Evolutionary conservation across 1,284 basidiomycete genomes (phyloP), one percentile per base, ranked within the genome.

Genomic region (Moniliella sp.): DNA sequence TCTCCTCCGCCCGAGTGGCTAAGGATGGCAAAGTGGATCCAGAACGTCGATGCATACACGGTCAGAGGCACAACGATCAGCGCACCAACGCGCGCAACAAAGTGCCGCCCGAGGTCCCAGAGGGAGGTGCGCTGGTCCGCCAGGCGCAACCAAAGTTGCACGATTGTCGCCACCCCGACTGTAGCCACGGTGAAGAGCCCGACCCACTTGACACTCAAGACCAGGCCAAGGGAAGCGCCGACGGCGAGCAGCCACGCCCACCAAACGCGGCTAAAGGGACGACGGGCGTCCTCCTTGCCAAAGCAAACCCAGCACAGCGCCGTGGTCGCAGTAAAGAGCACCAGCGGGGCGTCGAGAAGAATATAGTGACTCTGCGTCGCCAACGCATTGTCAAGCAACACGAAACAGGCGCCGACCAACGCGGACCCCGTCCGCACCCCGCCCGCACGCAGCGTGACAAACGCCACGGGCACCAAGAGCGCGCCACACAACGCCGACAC

Each of bases 171-270:
- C 15, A 79, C 55, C 10, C 88, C 91, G 34, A 97, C 66, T 3
- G 86, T 88, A 4, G 86, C 83, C 46, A 97, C 83, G n/a, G 86
- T 97, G 65, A 99, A 94, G 18, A 99, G 67, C 4, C 91, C 91
- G 32, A 97, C 88, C 91, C 91, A 97, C 63, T 97, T 99, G 65
- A 80, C 84, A 51, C 75, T 79, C 27, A 78, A 72, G 25, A 91
- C 83, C 1, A 83, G 81, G 27, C 91, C 91, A 12, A 99, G 73
- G 0, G 75, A 73, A 12, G 84, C 65, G 21, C 91, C 91, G 0
- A 81, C 79, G 25, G 91, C 68, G n/a, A 70, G 64, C 14, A 97
- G 74, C 74, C 82, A 88, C 0, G 67, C 66, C 91, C 91, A 99
- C 88, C 91, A 97, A 2, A 65, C 62, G 4, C 70, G 64, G 0